Conservation (phyloP, 805 yeast species). For the Candida awuae region DNA sequence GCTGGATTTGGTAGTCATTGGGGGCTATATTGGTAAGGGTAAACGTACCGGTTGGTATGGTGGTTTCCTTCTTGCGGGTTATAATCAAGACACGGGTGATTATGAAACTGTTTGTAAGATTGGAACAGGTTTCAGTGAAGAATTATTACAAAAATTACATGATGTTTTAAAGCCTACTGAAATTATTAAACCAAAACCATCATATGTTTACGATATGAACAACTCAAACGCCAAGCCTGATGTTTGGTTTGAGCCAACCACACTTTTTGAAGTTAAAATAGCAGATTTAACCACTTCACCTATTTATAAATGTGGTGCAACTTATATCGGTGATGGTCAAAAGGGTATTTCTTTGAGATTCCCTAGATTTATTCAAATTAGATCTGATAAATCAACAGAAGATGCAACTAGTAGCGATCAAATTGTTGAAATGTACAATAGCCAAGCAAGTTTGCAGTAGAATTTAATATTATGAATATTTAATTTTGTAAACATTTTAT, state of each 20-base stretch:
- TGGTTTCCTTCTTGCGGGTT: conserved; percentile 85
- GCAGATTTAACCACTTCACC: conserved; percentile 91
- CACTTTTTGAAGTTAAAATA: conserved; percentile 78
- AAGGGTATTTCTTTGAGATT: conserved; percentile 84
- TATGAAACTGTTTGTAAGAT: conserved; percentile 94
- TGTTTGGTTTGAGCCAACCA: conserved; percentile 89
- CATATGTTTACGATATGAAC: conserved; percentile 53
- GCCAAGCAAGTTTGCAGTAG: conserved; percentile 43
- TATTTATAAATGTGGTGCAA: conserved; percentile 77
- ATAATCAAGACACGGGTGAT: conserved; percentile 85
- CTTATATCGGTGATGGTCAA: conserved; percentile 43
- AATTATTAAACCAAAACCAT: conserved; percentile 53
- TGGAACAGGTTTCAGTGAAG: conserved; percentile 96
- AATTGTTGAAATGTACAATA: conserved; percentile 73
- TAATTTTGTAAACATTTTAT: too few relatives aligned
- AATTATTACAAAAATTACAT: conserved; percentile 53
- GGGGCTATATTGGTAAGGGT: conserved; percentile 90
- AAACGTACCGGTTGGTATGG: conserved; percentile 94
- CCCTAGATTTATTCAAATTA: conserved; percentile 74
- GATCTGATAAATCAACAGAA: conserved; percentile 80
- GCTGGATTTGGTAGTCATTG: conserved; percentile 83
- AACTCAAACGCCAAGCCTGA: conserved; percentile 72
- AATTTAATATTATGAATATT: not conserved
- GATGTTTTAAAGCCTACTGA: conserved; percentile 56
- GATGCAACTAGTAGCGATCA: conserved; percentile 86